phyloP scores from a whole-genome alignment of 768 basidiomycete genomes.

The Imleria badia region DNA sequence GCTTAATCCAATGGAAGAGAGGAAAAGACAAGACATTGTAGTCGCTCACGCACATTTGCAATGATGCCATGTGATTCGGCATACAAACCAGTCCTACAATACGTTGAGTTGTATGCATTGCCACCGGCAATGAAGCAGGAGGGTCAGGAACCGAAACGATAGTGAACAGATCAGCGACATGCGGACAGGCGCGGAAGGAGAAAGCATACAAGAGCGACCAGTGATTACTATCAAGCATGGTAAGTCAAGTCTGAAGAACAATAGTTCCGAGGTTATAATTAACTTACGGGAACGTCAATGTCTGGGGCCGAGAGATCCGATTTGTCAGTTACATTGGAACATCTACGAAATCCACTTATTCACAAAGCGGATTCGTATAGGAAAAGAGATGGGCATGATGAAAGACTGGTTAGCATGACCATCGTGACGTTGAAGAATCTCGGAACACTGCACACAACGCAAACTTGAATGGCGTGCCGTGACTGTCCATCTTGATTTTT shows the following conservation, averaged over 20 bases:
- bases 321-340: background rate
- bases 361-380: background rate
- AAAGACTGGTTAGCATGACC: background rate
- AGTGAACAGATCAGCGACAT: background rate
- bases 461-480: background rate
- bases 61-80: constrained; percentile 88
- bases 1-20: background rate
- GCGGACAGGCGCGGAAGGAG: constrained; percentile 16
- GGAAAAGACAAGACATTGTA: background rate
- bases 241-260: background rate
- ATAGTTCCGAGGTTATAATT: background rate
- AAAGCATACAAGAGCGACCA: constrained; percentile 72
- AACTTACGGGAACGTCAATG: constrained; percentile 83
- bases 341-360: background rate
- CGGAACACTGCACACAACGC: too few species aligned
- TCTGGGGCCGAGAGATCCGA: constrained; percentile 40
- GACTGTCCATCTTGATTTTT: background rate
- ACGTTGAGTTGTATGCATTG: background rate
- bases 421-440: background rate
- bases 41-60: constrained; percentile 59
- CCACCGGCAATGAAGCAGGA: background rate
- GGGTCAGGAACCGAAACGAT: background rate
- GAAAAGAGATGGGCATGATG: background rate
- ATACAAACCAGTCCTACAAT: constrained; percentile 75
- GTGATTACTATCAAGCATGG: constrained; percentile 59